These are phyloP conservation scores for Boletus subcaerulescens DNA, from an alignment of 768 basidiomycete genomes.

Conservation along the genomic window DNA sequence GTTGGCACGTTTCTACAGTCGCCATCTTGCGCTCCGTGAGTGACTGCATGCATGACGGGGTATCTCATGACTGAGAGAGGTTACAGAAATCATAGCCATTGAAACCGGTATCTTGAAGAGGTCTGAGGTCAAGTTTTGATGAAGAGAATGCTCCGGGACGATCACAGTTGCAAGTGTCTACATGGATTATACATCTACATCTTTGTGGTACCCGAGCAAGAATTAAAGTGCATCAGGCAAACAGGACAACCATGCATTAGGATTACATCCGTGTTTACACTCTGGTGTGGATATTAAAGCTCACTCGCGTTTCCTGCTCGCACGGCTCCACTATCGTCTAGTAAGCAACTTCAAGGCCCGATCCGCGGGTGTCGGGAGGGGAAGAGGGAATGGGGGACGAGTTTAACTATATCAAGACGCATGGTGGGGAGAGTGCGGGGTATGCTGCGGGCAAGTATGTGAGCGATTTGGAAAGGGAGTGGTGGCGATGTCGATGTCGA, in stretches of 20 bases:
- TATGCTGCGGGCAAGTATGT: conserved; percentile 47
- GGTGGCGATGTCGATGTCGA: not conserved
- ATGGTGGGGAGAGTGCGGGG: conserved; percentile 35
- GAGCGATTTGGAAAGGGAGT: conserved; percentile 40
- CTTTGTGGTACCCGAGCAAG: too few relatives aligned
- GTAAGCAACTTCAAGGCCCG: conserved; percentile 7
- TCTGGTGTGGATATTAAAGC: too few relatives aligned
- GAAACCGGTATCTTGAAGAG: conserved; percentile 27
- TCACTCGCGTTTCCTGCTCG: too few relatives aligned
- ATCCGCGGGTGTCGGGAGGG: conserved; percentile 25
- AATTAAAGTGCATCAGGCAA: too few relatives aligned
- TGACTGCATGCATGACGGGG: not conserved
- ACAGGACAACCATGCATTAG: too few relatives aligned
- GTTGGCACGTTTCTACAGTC: conserved; percentile 29
- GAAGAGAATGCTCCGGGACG: not conserved
- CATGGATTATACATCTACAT: too few relatives aligned
- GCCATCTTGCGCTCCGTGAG: conserved; percentile 31
- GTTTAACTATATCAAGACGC: conserved; percentile 60
- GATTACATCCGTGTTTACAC: too few relatives aligned
- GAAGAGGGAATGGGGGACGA: conserved; percentile 32
- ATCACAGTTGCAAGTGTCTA: not conserved
- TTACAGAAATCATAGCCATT: conserved; percentile 30
- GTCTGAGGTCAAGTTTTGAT: conserved; percentile 22
- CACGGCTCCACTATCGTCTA: too few relatives aligned
- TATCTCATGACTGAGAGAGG: not conserved